Base-by-base conservation (phyloP, 2,329 filamentous ascomycete species). In the Aspergillus floridensis region DNA sequence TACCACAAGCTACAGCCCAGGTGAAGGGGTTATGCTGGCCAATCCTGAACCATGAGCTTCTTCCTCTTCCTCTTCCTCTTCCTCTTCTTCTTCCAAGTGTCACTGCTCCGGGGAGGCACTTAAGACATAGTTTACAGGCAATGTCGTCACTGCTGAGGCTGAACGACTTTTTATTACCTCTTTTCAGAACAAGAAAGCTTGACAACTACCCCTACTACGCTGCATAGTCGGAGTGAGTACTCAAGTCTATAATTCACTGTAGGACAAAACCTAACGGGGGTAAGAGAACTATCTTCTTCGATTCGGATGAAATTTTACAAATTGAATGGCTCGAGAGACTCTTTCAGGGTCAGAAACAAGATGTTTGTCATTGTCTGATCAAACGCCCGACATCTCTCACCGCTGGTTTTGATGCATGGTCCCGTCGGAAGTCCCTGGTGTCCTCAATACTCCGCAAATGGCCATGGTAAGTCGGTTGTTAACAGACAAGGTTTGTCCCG, bases 1-100 rank as follows among this genome's bases (percentile, higher is more conserved):
- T 62, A 59, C 58, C 60, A 60, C 59, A 60, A n/a, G 47, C 44
- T 44, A 31, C 32, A 44, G 38, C 46, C 47, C 60, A 58, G 21
- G 53, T 59, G 60, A 57, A 48, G 22, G 50, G 38, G 38, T 29
- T 24, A 26, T 54, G 3, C 21, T 47, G 52, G 32, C 14, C 16
- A 29, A 16, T 47, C 12, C 31, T 24, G 52, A 46, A 7, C 38
- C 52, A 35, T 21, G 12, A 53, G 35, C 16, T n/a, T 19, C 38
- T 44, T 19, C 38, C 22, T 22, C 22, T 3, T 22, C 22, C 22
- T 22, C 22, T 3, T 22, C 22, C 22, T 22, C 22, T 4, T 22
- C 22, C 22, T 22, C 16, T n/a, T 19, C 38, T 41, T n/a, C 38
- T 44, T 8, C 5, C 38, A 44, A 8, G 38, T 44, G 16, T 44